Evolutionary conservation across 1,284 basidiomycete genomes (phyloP).

Genomic region (Chondrostereum purpureum): DNA sequence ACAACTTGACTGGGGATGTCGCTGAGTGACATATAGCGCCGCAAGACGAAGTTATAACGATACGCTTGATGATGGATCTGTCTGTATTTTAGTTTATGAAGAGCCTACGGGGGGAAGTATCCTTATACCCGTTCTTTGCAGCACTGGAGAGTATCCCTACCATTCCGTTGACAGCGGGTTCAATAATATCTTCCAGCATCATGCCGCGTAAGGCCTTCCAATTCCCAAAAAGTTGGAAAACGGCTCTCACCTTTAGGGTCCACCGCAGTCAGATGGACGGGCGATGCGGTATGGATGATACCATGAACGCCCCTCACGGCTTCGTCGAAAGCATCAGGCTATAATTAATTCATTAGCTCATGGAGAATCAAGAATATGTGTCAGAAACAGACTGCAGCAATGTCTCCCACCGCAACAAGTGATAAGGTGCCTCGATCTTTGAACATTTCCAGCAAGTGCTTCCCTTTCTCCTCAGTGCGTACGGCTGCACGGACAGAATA

Average conservation of each 20-base stretch:
- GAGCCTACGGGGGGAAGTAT: too few relatives aligned
- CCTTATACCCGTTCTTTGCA: slow-evolving; percentile 41
- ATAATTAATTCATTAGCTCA: not conserved
- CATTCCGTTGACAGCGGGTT: slow-evolving; percentile 61
- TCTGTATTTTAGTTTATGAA: not conserved
- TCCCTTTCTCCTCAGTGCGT: slow-evolving; percentile 35
- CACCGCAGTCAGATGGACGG: slow-evolving; percentile 30
- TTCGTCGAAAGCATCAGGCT: slow-evolving; percentile 50
- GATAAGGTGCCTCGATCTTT: slow-evolving; percentile 35
- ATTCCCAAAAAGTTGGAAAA: not conserved
- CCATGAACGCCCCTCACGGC: slow-evolving; percentile 59
- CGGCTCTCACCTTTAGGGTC: slow-evolving; percentile 31
- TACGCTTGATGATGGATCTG: slow-evolving; percentile 45
- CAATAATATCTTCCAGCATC: slow-evolving; percentile 39
- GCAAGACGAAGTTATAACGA: slow-evolving; percentile 53
- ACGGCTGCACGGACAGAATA: slow-evolving; percentile 34
- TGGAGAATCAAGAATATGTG: not conserved
- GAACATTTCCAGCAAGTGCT: slow-evolving; percentile 35
- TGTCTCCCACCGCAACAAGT: slow-evolving; percentile 40
- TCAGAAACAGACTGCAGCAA: slow-evolving; percentile 31
- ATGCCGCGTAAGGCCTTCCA: not conserved
- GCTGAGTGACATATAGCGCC: slow-evolving; percentile 17
- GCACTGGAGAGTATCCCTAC: slow-evolving; percentile 49
- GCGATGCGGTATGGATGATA: slow-evolving; percentile 49
- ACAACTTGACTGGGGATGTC: slow-evolving; percentile 22